Evolutionary conservation across 208 protist genomes (phyloP).

Genomic region (Leptomonas pyrrhocoris): DNA sequence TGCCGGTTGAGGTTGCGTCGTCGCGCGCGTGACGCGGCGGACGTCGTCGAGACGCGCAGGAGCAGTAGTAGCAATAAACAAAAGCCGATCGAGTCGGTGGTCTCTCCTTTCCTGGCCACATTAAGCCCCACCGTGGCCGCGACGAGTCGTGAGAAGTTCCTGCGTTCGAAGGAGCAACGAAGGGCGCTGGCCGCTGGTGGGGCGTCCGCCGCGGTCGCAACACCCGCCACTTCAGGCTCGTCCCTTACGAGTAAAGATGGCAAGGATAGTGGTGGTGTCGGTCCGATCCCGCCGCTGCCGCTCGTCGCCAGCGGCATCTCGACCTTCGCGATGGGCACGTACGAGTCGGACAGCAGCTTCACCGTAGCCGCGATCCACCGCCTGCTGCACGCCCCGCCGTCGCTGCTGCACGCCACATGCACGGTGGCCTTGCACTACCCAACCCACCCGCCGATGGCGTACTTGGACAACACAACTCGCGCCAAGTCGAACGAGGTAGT

Average conservation of each 20-base stretch:
- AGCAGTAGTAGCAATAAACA: slow-evolving; percentile 25
- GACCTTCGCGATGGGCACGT: slow-evolving; percentile 56
- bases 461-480: slow-evolving; percentile 28
- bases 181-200: slow-evolving; percentile 41
- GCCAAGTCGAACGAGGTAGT: background rate
- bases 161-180: slow-evolving; percentile 66
- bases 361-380: slow-evolving; percentile 80
- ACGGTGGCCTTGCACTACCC: slow-evolving; percentile 59
- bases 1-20: slow-evolving; percentile 36
- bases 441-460: slow-evolving; percentile 64
- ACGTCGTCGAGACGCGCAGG: background rate
- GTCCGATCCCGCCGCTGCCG: slow-evolving; percentile 24
- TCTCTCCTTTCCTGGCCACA: background rate
- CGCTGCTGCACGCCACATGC: slow-evolving; percentile 70
- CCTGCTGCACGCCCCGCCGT: slow-evolving; percentile 67
- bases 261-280: background rate
- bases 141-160: slow-evolving; percentile 65
- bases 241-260: too few species aligned
- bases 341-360: slow-evolving; percentile 75
- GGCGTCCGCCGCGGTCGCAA: slow-evolving; percentile 8
- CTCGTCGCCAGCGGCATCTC: slow-evolving; percentile 65
- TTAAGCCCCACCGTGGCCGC: background rate
- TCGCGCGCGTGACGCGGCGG: background rate
- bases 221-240: slow-evolving; percentile 2
- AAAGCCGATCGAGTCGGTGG: background rate